Base-by-base conservation (phyloP, 352 stramenopile species). In the Phytophthora capsici region DNA sequence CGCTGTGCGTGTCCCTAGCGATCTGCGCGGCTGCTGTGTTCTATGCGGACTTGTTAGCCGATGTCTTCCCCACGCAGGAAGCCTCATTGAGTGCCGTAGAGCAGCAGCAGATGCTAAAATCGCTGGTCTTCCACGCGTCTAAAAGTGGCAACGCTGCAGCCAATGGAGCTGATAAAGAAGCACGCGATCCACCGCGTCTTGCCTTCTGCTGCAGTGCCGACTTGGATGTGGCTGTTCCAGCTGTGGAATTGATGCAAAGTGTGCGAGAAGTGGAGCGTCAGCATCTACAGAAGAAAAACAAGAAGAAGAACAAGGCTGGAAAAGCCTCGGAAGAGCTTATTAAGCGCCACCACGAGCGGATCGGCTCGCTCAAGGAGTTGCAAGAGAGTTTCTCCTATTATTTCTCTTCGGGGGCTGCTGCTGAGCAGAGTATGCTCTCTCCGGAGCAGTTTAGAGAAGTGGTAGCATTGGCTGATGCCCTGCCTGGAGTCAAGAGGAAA, bases 311-410 rank as follows among this genome's bases (percentile, higher is more conserved):
- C 19, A 55, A 59, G 32, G 65, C 67, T 25, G 34, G 13, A 14
- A 70, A 70, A 38, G 48, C 59, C 36, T 23, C 52, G 14, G 43
- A 68, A 7, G 44, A 48, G 22, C 57, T 94, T 17, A n/a, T 19
- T 2, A 71, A 77, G 26, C 53, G 78, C 41, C 86, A 95, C 57
- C 85, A 93, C 60, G 86, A 93, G 57, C 84, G 84, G 7, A 93
- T 95, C 40, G 72, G 64, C 43, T 88, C 80, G 19, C 49, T 90
- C 2, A 58, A 71, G 4, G 70, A 87, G 5, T 63, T 95, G 3
- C 83, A 91, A 49, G 83, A 95, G 59, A 93, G 83, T 61, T 95
- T 95, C 59, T 82, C 80, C 26, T 93, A 86, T 58, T 95, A 95
- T 63, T 95, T 95, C 67, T 79, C 81, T 7, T 84, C 82, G 16